Percentiles rank a stretch among this genome's conserved stretches.
Evolutionary conservation across 2,329 filamentous ascomycete species (phyloP).

Genomic region (Endocalyx cinctus): DNA sequence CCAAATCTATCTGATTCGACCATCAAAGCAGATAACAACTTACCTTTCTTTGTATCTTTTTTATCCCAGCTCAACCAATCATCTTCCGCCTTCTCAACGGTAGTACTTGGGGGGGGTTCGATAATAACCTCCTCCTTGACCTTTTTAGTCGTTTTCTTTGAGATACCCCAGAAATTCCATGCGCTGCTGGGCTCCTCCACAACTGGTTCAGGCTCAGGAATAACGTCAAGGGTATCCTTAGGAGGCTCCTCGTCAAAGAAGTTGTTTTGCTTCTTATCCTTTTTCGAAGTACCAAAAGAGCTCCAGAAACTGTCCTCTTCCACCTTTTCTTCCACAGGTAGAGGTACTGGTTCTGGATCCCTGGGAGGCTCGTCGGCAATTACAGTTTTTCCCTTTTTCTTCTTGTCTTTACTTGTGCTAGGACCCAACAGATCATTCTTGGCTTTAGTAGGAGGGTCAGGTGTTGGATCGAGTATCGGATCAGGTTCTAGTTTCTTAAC

Average conservation of each 20-base stretch:
- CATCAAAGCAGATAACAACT: no score
- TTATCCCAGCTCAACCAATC: no score
- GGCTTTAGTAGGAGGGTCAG: conserved; percentile 15
- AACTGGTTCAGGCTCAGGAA: conserved; percentile 24
- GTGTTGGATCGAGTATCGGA: conserved; percentile 3
- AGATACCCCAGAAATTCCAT: conserved; percentile 52
- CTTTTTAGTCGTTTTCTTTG: no score
- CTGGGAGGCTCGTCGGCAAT: background rate
- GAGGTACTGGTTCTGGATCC: background rate
- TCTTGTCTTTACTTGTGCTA: conserved; percentile 31
- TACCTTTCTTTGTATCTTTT: no score
- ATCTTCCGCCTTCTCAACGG: no score
- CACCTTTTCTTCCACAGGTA: conserved; percentile 15
- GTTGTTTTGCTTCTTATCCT: conserved; percentile 37
- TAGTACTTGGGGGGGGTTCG: no score
- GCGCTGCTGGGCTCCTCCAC: conserved; percentile 42
- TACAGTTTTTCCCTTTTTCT: conserved; percentile 40
- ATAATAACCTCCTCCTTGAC: no score
- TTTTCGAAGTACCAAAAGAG: conserved; percentile 17
- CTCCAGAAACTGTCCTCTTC: conserved; percentile 28
- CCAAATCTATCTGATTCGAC: no score
- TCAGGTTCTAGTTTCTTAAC: conserved; percentile 7
- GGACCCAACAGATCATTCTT: conserved; percentile 27
- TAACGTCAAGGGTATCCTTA: conserved; percentile 14
- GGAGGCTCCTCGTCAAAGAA: conserved; percentile 11